Evolutionary conservation across 1,284 basidiomycete genomes (phyloP), one percentile per base, ranked within the genome.

Genomic region (Apiotrichum gamsii): DNA sequence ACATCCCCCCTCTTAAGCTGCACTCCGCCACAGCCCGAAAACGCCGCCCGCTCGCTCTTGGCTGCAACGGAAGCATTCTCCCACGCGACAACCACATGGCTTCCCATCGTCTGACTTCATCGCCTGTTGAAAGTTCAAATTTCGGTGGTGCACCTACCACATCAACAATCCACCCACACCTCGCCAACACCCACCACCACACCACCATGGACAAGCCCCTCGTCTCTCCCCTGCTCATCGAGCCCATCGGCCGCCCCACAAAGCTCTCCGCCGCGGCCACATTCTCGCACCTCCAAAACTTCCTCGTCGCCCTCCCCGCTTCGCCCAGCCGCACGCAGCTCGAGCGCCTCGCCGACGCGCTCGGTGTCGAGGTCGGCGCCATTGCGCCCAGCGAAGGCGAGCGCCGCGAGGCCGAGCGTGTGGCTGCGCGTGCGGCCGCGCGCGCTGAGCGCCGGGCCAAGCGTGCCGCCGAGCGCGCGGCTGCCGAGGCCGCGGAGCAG

Each of bases 281-380:
- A 1, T 69, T 60, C 47, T 39, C 51, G 19, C 61, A 64, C 30
- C 56, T 71, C n/a, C 40, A 55, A 10, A 32, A 44, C 23, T 69
- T 69, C 43, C 57, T 68, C 28, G 39, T 45, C 13, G 34, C 51
- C 13, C 57, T 66, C 21, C 50, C 52, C 0, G 29, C 58, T 13
- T 60, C 59, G 9, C 59, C 67, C 6, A 50, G 59, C 13, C 62
- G 62, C 18, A 70, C 69, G 3, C 70, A 72, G 46, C 59, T 72
- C 19, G 69, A 71, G 47, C 56, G 70, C 14, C 57, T 72, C 21
- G 57, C 62, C 15, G 70, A 72, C 49, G 66, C 69, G 3, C 54
- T 72, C 14, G 70, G 70, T 11, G 69, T 72, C 1, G 65, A 69
- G 37, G 56, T 58, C 3, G 69, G 69, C 8, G 47, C 55, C 4